Evolutionary conservation across 805 yeast genomes (phyloP).

Genomic region (Sugiyamaella floridensis): DNA sequence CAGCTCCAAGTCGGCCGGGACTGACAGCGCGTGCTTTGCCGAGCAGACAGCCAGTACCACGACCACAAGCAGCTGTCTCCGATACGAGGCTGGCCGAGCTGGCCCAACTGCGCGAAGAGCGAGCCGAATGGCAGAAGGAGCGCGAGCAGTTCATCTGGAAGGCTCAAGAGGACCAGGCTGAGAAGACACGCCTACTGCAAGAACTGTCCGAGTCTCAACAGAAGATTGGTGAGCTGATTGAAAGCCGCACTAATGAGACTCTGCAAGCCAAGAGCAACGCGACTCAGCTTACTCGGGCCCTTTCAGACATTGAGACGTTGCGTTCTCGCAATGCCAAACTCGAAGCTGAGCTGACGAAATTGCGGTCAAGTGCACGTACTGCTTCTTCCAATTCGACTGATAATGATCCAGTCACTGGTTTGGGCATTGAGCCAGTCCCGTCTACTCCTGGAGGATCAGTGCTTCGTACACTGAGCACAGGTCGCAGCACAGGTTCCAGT

Average conservation of each 20-base stretch:
- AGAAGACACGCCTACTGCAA: constrained; percentile 28
- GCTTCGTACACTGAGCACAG: constrained; percentile 9
- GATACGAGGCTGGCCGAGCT: constrained; percentile 22
- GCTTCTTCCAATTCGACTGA: background rate
- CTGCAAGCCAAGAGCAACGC: constrained; percentile 60
- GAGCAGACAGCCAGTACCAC: constrained; percentile 1
- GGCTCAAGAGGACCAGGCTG: constrained; percentile 27
- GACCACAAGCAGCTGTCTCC: constrained; percentile 1
- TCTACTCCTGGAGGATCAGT: background rate
- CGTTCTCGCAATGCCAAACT: constrained; percentile 46
- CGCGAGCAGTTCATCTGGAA: constrained; percentile 28
- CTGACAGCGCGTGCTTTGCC: constrained; percentile 8
- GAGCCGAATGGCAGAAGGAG: constrained; percentile 40
- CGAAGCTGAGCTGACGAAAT: constrained; percentile 41
- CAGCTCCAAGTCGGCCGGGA: constrained; percentile 5
- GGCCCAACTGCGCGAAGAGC: constrained; percentile 47
- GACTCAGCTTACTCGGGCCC: constrained; percentile 54
- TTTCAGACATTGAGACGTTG: constrained; percentile 55
- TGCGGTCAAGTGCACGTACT: constrained; percentile 10
- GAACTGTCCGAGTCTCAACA: constrained; percentile 33
- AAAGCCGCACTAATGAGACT: constrained; percentile 7
- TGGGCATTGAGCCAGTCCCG: background rate
- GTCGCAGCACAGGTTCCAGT: constrained; percentile 2
- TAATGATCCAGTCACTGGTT: background rate
- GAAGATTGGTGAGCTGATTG: constrained; percentile 27